Evolutionary conservation across 2,329 filamentous ascomycete genomes (phyloP), one percentile per base, ranked within the genome.

Genomic region (Pyrenochaeta sp.): DNA sequence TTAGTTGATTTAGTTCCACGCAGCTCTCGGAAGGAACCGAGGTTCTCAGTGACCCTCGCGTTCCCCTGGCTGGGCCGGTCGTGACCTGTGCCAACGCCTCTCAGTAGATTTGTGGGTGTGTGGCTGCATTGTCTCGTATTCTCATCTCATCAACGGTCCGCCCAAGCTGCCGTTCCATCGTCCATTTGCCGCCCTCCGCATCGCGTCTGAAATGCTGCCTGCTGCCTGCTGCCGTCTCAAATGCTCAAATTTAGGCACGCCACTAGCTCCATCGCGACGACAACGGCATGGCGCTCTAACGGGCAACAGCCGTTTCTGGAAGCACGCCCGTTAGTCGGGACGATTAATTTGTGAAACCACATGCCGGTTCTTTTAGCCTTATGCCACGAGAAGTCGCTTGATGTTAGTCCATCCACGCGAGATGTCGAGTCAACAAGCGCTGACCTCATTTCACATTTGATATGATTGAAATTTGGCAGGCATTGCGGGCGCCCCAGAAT

Each of bases 371-470:
- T 14, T 30, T 23, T 42, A 42, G 23, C 40, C 40, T 27, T 17
- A 30, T 23, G 23, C 40, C 40, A 20, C 39, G 9, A 36, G 20
- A 18, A 36, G 42, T 9, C 3, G 15, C 12, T n/a, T n/a, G n/a
- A n/a, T n/a, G 35, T 31, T 17, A 21, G 11, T 31, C 39, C 21
- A 23, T 23, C 43, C 31, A 27, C 20, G 27, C 43, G 32, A 15
- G 20, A 21, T 45, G 43, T 15, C 43, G 43, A 45, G 43, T 45
- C 43, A 45, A 36, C 7, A 21, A 45, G 30, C 27, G 31, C 43
- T 45, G 43, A 45, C 43, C 14, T 36, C 17, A 45, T 45, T 27
- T 27, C 43, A 35, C 21, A n/a, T 20, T 29, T 23, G 32, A 35
- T 10, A 18, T 37, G 43, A 45, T 29, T n/a, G 27, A 42, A 42